Evolutionary conservation across 768 basidiomycete genomes (phyloP).

Genomic region (Psilocybe cyanescens): DNA sequence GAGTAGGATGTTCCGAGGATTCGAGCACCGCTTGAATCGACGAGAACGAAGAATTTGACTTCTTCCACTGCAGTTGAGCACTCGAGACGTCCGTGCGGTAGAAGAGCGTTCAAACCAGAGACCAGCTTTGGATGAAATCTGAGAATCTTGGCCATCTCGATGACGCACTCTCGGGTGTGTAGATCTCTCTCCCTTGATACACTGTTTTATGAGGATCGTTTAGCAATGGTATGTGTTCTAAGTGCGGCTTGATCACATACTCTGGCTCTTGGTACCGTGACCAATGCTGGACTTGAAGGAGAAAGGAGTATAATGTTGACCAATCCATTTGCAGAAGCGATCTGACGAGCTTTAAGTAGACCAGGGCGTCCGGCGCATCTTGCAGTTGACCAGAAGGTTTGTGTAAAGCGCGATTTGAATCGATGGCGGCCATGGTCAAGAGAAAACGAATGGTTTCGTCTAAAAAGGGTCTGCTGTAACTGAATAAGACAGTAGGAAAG

Average conservation of each 20-base stretch:
- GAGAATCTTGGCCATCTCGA: slow-evolving; percentile 15
- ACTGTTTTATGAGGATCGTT: neutral
- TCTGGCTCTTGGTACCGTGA: neutral
- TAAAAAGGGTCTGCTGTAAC: too few species aligned
- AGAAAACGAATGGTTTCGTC: neutral
- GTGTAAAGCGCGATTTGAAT: neutral
- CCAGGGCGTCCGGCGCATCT: neutral
- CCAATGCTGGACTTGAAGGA: neutral
- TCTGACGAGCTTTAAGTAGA: slow-evolving; percentile 6
- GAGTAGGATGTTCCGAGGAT: slow-evolving; percentile 9
- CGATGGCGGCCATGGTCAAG: neutral
- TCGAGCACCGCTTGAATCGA: neutral
- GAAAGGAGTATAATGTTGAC: neutral
- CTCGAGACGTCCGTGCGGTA: slow-evolving; percentile 15
- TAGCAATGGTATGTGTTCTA: neutral
- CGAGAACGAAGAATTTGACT: slow-evolving; percentile 18
- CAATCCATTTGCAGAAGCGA: neutral
- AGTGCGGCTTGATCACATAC: too few species aligned
- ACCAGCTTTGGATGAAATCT: slow-evolving; percentile 10
- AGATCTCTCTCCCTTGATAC: neutral
- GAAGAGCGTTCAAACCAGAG: slow-evolving; percentile 14
- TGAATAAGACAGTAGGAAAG: too few species aligned
- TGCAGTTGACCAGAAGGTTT: neutral
- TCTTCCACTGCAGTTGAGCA: slow-evolving; percentile 10
- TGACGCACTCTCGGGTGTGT: neutral